Evolutionary conservation across 106 monocot genomes (phyloP), one percentile per base, ranked within the genome.

Genomic region (Apostasia ramifera): DNA sequence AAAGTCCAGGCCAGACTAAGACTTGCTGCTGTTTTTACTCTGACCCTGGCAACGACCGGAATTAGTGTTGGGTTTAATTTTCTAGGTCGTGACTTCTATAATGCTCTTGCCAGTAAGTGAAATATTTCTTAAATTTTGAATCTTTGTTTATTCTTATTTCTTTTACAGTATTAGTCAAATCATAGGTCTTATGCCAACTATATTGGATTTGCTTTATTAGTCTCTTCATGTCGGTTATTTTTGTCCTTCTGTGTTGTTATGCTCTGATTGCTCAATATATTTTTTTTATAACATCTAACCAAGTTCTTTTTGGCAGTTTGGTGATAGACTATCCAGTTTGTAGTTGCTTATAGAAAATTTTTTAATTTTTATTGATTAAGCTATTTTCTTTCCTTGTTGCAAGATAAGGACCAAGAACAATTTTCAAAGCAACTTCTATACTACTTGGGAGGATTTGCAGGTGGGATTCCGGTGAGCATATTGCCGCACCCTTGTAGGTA

Each of bases 401-500:
- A 84, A 97, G 95, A 89, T 66, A 97, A 97, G 92, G 92, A 97
- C 61, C 84, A 86, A 71, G 89, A 84, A 55, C 91, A 92, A 63
- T 97, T 97, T 66, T 86, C 77, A 47, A 97, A 70, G 71, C 95
- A 97, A 62, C 92, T 97, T 73, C 59, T 97, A 52, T 97, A 92
- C 74, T 95, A 95, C 58, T 66, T 92, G 55, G 86, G 84, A 52
- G 89, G 49, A 73, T 97, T 97, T 84, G 95, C 95, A 65, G 92
- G 79, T 72, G 95, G 95, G 89, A 97, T 97, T 76, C 92, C 92
- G 92, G 92, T 97, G 95, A 97, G 95, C 95, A 84, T 82, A 88
- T 80, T 84, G 93, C 82, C 80, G 88, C 86, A 77, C 67, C 84
- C 74, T 84, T 86, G 73, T 97, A 97, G 80, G 92, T 92, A 97